These are phyloP conservation scores for Nitzschia sp. DNA, from an alignment of 108 stramenopile species.

Conservation along the genomic window DNA sequence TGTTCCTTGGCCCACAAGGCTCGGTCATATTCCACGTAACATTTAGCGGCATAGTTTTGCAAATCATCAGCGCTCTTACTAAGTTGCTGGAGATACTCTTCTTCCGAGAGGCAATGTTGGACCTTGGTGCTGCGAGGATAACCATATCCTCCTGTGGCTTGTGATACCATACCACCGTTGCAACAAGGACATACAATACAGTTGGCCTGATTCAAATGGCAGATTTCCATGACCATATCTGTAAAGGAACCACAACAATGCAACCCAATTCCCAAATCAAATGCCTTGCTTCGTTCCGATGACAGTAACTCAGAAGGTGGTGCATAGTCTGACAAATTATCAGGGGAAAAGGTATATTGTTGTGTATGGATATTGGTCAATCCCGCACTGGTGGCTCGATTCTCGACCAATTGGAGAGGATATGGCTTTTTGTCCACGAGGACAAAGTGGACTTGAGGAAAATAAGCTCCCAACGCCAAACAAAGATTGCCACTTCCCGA, in stretches of 20 bases:
- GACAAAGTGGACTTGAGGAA: conserved; percentile 29
- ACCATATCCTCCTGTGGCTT: conserved; percentile 20
- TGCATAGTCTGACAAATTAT: conserved; percentile 24
- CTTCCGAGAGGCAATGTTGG: conserved; percentile 17
- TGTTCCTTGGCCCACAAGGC: conserved; percentile 36
- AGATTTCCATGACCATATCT: conserved; percentile 41
- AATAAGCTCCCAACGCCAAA: conserved; percentile 37
- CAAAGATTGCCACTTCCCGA: conserved; percentile 40
- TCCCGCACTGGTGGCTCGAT: conserved; percentile 13
- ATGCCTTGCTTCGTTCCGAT: background rate
- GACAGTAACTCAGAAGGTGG: background rate
- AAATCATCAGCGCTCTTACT: conserved; percentile 29
- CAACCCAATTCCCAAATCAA: conserved; percentile 37
- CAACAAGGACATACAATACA: conserved; percentile 43
- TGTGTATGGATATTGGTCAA: conserved; percentile 24
- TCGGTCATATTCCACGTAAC: conserved; percentile 38
- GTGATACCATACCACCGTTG: conserved; percentile 33
- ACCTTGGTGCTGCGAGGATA: conserved; percentile 34
- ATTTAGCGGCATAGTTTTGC: conserved; percentile 30
- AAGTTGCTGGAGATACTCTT: conserved; percentile 29
- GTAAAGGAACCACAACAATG: conserved; percentile 44
- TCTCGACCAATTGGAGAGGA: conserved; percentile 17
- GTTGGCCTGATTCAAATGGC: conserved; percentile 15
- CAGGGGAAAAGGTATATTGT: conserved; percentile 27
- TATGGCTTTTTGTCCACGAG: conserved; percentile 34